These are phyloP conservation scores for Alternaria solani DNA, from an alignment of 2,329 filamentous ascomycete species.

Conservation along the genomic window DNA sequence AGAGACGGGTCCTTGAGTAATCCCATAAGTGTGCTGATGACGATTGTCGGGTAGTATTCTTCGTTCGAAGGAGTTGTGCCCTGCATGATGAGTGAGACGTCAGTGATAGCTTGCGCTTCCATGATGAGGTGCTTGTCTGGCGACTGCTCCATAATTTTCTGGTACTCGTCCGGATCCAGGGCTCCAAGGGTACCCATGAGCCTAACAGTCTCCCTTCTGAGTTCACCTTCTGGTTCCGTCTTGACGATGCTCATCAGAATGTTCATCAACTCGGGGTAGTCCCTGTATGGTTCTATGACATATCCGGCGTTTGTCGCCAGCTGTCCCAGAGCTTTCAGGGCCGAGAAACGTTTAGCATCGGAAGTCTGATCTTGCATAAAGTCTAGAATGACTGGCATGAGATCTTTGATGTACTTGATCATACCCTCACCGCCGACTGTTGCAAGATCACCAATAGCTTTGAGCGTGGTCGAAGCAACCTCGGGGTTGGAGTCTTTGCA, in stretches of 20 bases:
- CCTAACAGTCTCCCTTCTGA: slow-evolving; percentile 95
- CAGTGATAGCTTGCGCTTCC: slow-evolving; percentile 76
- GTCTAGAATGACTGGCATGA: slow-evolving; percentile 96
- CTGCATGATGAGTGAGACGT: slow-evolving; percentile 98
- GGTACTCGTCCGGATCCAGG: slow-evolving; percentile 94
- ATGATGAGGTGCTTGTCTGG: slow-evolving; percentile 79
- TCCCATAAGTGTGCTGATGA: slow-evolving; percentile 92
- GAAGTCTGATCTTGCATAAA: slow-evolving; percentile 94
- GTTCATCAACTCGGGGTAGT: slow-evolving; percentile 92
- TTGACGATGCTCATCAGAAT: slow-evolving; percentile 94
- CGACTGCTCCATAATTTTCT: slow-evolving; percentile 88
- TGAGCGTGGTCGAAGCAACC: slow-evolving; percentile 93
- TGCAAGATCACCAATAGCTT: slow-evolving; percentile 92
- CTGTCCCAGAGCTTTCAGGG: slow-evolving; percentile 88
- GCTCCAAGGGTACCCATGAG: slow-evolving; percentile 95
- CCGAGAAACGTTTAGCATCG: slow-evolving; percentile 86
- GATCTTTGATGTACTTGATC: slow-evolving; percentile 84
- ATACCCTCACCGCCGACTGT: slow-evolving; percentile 95
- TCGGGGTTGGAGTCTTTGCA: slow-evolving; percentile 83
- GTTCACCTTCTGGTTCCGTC: slow-evolving; percentile 83
- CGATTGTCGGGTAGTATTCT: slow-evolving; percentile 97
- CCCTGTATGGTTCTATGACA: slow-evolving; percentile 93
- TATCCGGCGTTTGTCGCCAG: slow-evolving; percentile 96
- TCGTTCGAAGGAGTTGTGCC: slow-evolving; percentile 95
- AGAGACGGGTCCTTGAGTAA: slow-evolving; percentile 92